A percentile compares a stretch with the other conserved stretches of the same genome.
These are phyloP conservation scores for Chaetoceros tenuissimus DNA, from an alignment of 108 stramenopile species.

Conservation along the genomic window DNA sequence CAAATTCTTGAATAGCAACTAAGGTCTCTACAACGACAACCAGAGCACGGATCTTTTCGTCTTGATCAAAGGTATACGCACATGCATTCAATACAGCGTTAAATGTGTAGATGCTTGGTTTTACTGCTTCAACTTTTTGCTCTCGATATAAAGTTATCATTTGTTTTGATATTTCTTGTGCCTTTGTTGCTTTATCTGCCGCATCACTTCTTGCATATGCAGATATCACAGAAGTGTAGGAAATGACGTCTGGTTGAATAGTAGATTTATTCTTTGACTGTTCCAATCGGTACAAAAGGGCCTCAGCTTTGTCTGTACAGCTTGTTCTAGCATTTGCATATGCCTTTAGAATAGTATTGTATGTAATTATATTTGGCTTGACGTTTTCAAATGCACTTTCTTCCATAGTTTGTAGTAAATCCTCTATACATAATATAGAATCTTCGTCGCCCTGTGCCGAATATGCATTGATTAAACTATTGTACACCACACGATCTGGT, in stretches of 20 bases:
- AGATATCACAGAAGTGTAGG: constrained; percentile 52
- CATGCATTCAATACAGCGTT: constrained; percentile 80
- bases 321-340: constrained; percentile 41
- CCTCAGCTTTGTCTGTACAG: constrained; percentile 42
- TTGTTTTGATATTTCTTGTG: constrained; percentile 39
- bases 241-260: constrained; percentile 58
- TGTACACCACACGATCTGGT: constrained; percentile 9
- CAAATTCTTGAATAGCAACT: constrained; percentile 29
- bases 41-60: constrained; percentile 40
- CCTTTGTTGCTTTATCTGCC: constrained; percentile 51
- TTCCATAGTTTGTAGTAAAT: constrained; percentile 42
- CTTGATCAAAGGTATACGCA: constrained; percentile 52
- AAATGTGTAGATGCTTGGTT: constrained; percentile 52
- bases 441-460: constrained; percentile 31
- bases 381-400: constrained; percentile 30
- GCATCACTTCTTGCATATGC: constrained; percentile 48
- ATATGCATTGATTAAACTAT: constrained; percentile 31
- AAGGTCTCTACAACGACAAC: constrained; percentile 56
- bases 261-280: constrained; percentile 27
- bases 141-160: constrained; percentile 48
- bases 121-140: constrained; percentile 28
- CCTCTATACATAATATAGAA: constrained; percentile 32
- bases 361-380: constrained; percentile 45
- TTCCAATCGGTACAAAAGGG: constrained; percentile 45
- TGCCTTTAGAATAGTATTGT: constrained; percentile 46